Conservation (phyloP, 208 protist genomes). For the Porcisia deanei region DNA sequence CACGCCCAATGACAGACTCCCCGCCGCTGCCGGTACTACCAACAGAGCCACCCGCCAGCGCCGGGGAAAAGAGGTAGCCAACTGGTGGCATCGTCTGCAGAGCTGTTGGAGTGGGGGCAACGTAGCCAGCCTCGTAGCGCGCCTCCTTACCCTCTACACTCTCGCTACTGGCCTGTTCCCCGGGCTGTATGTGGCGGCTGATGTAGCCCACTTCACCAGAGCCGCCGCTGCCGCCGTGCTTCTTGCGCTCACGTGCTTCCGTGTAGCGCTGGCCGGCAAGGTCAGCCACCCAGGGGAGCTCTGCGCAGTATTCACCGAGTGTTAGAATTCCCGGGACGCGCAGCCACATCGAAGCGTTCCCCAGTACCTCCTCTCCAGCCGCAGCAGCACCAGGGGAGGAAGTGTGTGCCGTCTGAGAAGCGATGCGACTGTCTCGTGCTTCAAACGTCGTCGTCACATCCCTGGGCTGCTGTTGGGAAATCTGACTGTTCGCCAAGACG, state of each 20-base stretch:
- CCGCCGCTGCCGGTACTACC: background rate
- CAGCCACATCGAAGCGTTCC: slow-evolving; percentile 13
- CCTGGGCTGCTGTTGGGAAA: background rate
- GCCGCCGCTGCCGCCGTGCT: slow-evolving; percentile 11
- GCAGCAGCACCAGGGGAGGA: background rate
- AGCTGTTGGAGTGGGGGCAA: background rate
- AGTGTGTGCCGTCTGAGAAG: background rate
- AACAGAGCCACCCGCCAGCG: background rate
- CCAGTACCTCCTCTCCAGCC: background rate
- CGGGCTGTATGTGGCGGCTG: slow-evolving; percentile 12
- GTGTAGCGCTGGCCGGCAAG: slow-evolving; percentile 26
- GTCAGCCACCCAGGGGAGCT: slow-evolving; percentile 35
- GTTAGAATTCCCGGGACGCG: slow-evolving; percentile 39
- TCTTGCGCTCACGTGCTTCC: slow-evolving; percentile 23
- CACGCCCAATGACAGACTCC: slow-evolving; percentile 10
- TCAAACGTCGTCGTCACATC: background rate
- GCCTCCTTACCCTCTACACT: background rate
- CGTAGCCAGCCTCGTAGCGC: slow-evolving; percentile 4
- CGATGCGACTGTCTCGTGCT: background rate
- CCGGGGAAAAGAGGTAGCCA: slow-evolving; percentile 12
- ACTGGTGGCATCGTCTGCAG: slow-evolving; percentile 8
- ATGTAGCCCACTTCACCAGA: slow-evolving; percentile 21
- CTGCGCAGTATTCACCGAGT: slow-evolving; percentile 37
- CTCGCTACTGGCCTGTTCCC: slow-evolving; percentile 7
- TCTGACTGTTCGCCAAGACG: background rate